Conservation (phyloP, 192 early-diverging fungal genomes). For the Podila minutissima region DNA sequence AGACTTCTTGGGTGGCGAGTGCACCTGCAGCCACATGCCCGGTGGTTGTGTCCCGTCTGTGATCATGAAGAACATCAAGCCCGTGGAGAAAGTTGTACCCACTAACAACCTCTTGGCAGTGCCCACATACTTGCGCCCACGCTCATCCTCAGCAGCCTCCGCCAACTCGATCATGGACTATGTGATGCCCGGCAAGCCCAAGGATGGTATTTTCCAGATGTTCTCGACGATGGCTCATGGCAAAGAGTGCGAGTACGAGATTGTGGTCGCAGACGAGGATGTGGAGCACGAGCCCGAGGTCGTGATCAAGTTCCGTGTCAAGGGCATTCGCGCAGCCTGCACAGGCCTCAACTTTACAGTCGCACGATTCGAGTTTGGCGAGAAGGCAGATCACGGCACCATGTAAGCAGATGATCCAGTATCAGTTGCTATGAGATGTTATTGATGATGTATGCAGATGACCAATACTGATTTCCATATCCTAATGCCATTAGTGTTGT, state of each 20-base stretch:
- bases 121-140: conserved; percentile 41
- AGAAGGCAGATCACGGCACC: conserved; percentile 32
- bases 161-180: conserved; percentile 49
- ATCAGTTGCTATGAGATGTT: background rate
- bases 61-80: conserved; percentile 52
- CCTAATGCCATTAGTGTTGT: conserved; percentile 27
- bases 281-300: conserved; percentile 41
- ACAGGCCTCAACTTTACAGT: conserved; percentile 48
- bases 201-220: conserved; percentile 50
- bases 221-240: conserved; percentile 35
- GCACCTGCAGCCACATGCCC: conserved; percentile 77
- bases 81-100: conserved; percentile 21
- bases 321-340: conserved; percentile 46
- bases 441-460: background rate
- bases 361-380: conserved; percentile 43
- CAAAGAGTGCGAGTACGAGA: conserved; percentile 44
- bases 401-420: conserved; percentile 21
- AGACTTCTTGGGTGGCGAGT: conserved; percentile 74
- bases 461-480: background rate
- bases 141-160: conserved; percentile 37
- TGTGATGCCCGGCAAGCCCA: conserved; percentile 43
- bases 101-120: conserved; percentile 27
- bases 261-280: conserved; percentile 50
- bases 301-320: conserved; percentile 40
- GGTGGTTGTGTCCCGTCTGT: conserved; percentile 61